Conservation (phyloP, 1,284 basidiomycete genomes). For the Rhodotorula sp. region DNA sequence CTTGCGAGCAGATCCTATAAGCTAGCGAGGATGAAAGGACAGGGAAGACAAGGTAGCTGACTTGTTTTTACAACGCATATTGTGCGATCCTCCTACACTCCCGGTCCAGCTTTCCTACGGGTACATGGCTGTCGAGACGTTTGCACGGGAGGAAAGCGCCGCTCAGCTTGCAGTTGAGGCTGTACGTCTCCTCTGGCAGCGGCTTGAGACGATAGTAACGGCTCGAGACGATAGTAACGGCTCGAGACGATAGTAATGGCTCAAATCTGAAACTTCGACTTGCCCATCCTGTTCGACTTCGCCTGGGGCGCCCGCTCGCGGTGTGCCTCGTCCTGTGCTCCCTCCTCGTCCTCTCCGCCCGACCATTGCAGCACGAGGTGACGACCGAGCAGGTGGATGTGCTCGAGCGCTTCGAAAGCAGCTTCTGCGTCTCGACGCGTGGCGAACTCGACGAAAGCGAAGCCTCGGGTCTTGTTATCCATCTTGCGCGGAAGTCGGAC, state of each 20-base stretch:
- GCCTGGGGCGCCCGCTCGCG: too few species aligned
- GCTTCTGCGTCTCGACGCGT: slow-evolving; percentile 81
- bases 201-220: slow-evolving; percentile 91
- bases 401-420: slow-evolving; percentile 75
- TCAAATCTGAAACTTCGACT: neutral
- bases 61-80: too few species aligned
- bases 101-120: slow-evolving; percentile 57
- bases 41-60: too few species aligned
- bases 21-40: too few species aligned
- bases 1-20: too few species aligned
- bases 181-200: slow-evolving; percentile 91
- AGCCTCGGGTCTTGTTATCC: slow-evolving; percentile 80
- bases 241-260: slow-evolving; percentile 82
- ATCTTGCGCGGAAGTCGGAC: slow-evolving; percentile 84
- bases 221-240: slow-evolving; percentile 88
- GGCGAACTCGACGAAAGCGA: slow-evolving; percentile 92
- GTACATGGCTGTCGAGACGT: slow-evolving; percentile 70
- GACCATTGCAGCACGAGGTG: slow-evolving; percentile 96
- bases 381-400: slow-evolving; percentile 92
- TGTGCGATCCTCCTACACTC: too few species aligned
- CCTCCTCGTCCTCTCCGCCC: slow-evolving; percentile 67
- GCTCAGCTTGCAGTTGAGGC: slow-evolving; percentile 89
- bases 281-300: neutral
- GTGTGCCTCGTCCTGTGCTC: slow-evolving; percentile 54
- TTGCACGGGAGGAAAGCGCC: slow-evolving; percentile 91